Conservation (phyloP, 2,329 filamentous ascomycete species). For the Neonectria sp. region DNA sequence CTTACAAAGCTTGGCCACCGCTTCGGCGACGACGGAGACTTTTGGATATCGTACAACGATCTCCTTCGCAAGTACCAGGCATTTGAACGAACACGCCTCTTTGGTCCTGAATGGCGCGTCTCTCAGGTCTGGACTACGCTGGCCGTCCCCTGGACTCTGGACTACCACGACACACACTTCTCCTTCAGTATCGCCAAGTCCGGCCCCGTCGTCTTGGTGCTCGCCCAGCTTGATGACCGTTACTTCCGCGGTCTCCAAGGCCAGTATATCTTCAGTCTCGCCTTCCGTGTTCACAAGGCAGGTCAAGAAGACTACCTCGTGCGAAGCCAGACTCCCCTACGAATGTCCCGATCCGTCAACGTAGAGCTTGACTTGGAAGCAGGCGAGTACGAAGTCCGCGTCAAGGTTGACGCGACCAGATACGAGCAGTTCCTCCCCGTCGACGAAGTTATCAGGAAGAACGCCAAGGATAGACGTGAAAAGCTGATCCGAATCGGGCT, state of each 20-base stretch:
- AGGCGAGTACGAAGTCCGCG: conserved; percentile 81
- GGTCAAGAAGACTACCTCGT: conserved; percentile 68
- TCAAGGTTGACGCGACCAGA: conserved; percentile 81
- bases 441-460: conserved; percentile 77
- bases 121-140: conserved; percentile 65
- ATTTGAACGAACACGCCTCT: conserved; percentile 72
- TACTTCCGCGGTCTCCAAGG: conserved; percentile 72
- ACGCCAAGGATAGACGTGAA: conserved; percentile 74
- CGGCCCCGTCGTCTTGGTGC: conserved; percentile 68
- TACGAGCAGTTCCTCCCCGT: conserved; percentile 64
- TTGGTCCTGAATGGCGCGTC: conserved; percentile 68
- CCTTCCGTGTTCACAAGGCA: conserved; percentile 68
- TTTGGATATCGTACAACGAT: conserved; percentile 73
- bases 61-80: conserved; percentile 71
- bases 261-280: conserved; percentile 68
- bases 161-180: conserved; percentile 70
- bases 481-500: conserved; percentile 81
- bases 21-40: conserved; percentile 82
- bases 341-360: conserved; percentile 82
- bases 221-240: conserved; percentile 70
- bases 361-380: conserved; percentile 82
- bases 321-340: conserved; percentile 66
- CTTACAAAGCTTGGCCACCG: conserved; percentile 80
- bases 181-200: conserved; percentile 64
- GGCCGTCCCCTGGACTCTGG: conserved; percentile 68